These are phyloP conservation scores for Phytophthora foliorum DNA, from an alignment of 352 stramenopile species.

Conservation along the genomic window DNA sequence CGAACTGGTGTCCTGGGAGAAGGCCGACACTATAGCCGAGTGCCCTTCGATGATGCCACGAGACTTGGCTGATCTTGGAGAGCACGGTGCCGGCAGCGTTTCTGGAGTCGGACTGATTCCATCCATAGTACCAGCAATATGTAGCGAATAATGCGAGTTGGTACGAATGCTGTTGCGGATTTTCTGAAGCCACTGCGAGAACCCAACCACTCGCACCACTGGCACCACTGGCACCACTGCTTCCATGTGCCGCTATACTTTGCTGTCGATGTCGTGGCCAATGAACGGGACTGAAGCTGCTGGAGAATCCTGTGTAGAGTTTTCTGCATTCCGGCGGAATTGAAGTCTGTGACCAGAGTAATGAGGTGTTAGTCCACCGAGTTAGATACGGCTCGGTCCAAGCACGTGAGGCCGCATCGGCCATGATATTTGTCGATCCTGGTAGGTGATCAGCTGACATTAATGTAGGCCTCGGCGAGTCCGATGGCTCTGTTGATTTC, in stretches of 20 bases:
- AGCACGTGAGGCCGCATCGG: not conserved
- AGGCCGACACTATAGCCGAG: slow-evolving; percentile 5
- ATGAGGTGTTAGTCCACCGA: slow-evolving; percentile 6
- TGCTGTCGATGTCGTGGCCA: not conserved
- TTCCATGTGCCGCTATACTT: slow-evolving; percentile 4
- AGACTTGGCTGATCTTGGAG: slow-evolving; percentile 13
- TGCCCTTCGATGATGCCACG: slow-evolving; percentile 11
- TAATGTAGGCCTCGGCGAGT: slow-evolving; percentile 18
- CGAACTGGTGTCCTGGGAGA: not conserved
- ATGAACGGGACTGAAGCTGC: slow-evolving; percentile 3
- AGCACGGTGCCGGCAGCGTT: slow-evolving; percentile 4
- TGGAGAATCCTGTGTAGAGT: not conserved
- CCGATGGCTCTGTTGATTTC: slow-evolving; percentile 41
- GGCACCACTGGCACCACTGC: not conserved
- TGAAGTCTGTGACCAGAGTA: not conserved
- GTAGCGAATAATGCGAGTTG: slow-evolving; percentile 9
- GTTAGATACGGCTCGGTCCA: not conserved
- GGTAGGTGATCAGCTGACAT: slow-evolving; percentile 24
- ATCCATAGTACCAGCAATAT: slow-evolving; percentile 5
- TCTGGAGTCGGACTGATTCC: not conserved
- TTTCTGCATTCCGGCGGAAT: not conserved
- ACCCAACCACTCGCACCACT: slow-evolving; percentile 6
- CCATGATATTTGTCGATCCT: slow-evolving; percentile 8
- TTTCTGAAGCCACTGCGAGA: not conserved
- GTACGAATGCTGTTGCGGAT: not conserved